Evolutionary conservation across 768 basidiomycete genomes (phyloP), one percentile per base, ranked within the genome.

Genomic region (Suillus subalutaceus): DNA sequence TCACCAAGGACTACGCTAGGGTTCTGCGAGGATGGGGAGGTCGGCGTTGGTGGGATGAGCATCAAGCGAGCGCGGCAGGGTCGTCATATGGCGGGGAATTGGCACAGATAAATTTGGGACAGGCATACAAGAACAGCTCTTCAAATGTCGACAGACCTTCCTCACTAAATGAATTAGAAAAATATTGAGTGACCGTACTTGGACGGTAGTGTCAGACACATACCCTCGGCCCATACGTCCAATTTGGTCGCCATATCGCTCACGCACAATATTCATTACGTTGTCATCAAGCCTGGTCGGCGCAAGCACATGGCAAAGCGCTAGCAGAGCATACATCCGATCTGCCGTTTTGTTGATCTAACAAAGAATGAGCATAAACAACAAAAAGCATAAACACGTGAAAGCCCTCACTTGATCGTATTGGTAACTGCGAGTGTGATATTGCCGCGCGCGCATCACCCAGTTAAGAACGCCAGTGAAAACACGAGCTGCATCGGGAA

Each of bases 291-390:
- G 81, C 65, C 96, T 86, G 64, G 91, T 96, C 2, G 97, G 96
- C 4, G 96, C 95, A 10, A 99, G 85, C 1, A 93, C 91, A 70
- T 94, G 92, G 81, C 95, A 97, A 66, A 99, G 88, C 8, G 96
- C 94, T 68, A 98, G 93, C 40, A 99, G 79, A 6, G 96, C 96
- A 72, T 98, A 97, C 96, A 99, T 99, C 56, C 97, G 84, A 74
- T 99, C 97, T 4, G 94, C 96, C 20, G 93, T 96, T 84, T 98
- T 98, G 81, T 91, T 95, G 79, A 99, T 97, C 93, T 94, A 71
- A 44, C n/a, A 56, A 20, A 63, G n/a, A 44, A 20, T n/a, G 20
- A 30, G 20, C 61, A 32, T 37, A 20, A 52, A 61, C n/a, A n/a
- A 8, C 23, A 1, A 61, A 13, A 61, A 9, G 37, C 0, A 13